Conservation (phyloP, 164 flowering plant genomes). For the Berberis vulgaris region DNA sequence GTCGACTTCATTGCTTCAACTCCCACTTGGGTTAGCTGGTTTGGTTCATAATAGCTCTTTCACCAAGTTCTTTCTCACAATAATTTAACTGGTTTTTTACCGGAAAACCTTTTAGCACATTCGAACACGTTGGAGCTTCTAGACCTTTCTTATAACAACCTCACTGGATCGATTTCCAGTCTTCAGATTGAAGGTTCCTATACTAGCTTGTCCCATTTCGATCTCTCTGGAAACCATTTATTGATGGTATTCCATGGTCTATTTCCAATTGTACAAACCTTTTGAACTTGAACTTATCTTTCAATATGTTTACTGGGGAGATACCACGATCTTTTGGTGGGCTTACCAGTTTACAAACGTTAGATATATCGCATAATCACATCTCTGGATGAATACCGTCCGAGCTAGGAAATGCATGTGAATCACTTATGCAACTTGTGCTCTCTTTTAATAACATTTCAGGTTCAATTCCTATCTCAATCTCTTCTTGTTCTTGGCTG, state of each 20-base stretch:
- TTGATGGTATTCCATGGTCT: slow-evolving; percentile 39
- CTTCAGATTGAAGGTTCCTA: slow-evolving; percentile 33
- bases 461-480: slow-evolving; percentile 47
- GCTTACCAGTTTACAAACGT: slow-evolving; percentile 37
- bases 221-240: slow-evolving; percentile 45
- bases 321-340: slow-evolving; percentile 43
- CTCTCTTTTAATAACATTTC: slow-evolving; percentile 58
- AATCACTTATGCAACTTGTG: slow-evolving; percentile 42
- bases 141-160: slow-evolving; percentile 71
- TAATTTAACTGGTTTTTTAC: slow-evolving; percentile 52
- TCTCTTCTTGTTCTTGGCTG: slow-evolving; percentile 56
- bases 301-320: slow-evolving; percentile 41
- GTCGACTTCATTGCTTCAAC: slow-evolving; percentile 37
- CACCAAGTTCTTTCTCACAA: slow-evolving; percentile 44
- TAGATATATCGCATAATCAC: slow-evolving; percentile 65
- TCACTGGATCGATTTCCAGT: slow-evolving; percentile 50
- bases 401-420: slow-evolving; percentile 50
- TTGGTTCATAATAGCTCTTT: slow-evolving; percentile 40
- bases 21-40: slow-evolving; percentile 51
- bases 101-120: slow-evolving; percentile 30
- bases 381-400: slow-evolving; percentile 56
- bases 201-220: slow-evolving; percentile 42
- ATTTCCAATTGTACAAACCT: slow-evolving; percentile 55
- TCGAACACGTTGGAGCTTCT: slow-evolving; percentile 44
- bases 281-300: slow-evolving; percentile 34